These are phyloP conservation scores for Ricinus communis DNA, from an alignment of 345 rosid genomes.

Conservation along the genomic window DNA sequence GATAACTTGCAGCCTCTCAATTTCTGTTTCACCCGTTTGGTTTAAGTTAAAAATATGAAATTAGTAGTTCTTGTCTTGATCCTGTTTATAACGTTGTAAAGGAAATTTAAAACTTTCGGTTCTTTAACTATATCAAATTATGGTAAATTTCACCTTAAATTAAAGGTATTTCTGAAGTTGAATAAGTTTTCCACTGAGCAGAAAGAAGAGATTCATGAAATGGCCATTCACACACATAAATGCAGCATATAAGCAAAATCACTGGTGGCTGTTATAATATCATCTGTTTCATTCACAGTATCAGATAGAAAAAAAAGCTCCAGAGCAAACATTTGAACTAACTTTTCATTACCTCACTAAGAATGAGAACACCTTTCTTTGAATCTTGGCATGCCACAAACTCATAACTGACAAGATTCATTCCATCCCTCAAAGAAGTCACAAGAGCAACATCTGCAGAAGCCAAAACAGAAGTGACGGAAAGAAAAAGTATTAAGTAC, in stretches of 20 bases:
- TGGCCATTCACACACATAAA: background rate
- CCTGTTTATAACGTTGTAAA: background rate
- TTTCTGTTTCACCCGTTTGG: background rate
- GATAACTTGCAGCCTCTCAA: background rate
- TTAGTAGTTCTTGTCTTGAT: too few relatives aligned
- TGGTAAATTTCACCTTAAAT: background rate
- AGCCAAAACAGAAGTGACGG: constrained; percentile 8
- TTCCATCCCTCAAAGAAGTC: constrained; percentile 97
- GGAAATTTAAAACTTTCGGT: background rate
- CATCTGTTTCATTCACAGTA: background rate
- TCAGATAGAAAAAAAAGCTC: too few relatives aligned
- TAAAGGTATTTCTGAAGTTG: background rate
- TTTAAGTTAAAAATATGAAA: background rate
- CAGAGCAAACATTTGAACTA: background rate
- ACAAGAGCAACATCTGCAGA: constrained; percentile 90
- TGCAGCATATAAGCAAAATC: background rate
- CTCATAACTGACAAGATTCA: constrained; percentile 99
- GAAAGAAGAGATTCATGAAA: too few relatives aligned
- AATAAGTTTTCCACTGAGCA: background rate
- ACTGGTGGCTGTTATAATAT: background rate
- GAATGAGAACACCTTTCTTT: constrained; percentile 98
- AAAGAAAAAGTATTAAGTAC: background rate
- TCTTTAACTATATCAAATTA: background rate
- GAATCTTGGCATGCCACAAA: constrained; percentile 98
- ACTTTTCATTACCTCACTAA: constrained; percentile 77